Conservation (phyloP, 164 flowering plant species). For the Protea cynaroides region DNA sequence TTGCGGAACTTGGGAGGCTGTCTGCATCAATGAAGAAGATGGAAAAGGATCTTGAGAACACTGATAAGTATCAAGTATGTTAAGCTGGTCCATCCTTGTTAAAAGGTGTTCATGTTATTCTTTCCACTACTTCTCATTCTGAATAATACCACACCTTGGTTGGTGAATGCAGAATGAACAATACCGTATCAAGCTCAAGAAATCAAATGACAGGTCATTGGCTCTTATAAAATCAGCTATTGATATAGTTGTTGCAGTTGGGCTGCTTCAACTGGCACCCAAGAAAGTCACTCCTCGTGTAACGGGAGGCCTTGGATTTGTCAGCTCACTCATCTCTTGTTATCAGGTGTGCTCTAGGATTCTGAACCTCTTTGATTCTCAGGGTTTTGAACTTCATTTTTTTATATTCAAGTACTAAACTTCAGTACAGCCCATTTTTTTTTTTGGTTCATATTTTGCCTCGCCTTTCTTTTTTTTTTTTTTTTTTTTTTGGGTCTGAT, state of each 20-base stretch:
- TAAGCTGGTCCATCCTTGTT: not conserved
- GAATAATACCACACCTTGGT: not conserved
- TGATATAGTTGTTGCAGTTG: conserved; percentile 87
- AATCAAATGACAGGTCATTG: conserved; percentile 77
- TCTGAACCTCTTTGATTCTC: not conserved
- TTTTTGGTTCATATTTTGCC: not conserved
- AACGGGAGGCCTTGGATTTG: conserved; percentile 88
- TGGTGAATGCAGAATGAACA: conserved; percentile 61
- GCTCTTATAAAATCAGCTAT: conserved; percentile 68
- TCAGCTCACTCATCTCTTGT: conserved; percentile 85
- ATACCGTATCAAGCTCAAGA: conserved; percentile 54
- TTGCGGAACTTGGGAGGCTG: conserved; percentile 91
- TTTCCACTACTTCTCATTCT: not conserved
- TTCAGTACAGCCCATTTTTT: not conserved
- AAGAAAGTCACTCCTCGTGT: conserved; percentile 92
- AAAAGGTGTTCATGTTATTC: not conserved
- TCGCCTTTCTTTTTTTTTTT: not conserved
- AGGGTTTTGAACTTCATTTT: not conserved
- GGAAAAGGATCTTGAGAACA: conserved; percentile 62
- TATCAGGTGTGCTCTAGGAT: conserved; percentile 77
- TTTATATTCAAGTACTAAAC: not conserved
- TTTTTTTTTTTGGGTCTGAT: conserved; percentile 1
- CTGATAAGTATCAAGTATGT: conserved; percentile 55
- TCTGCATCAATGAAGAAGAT: conserved; percentile 79
- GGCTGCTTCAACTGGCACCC: conserved; percentile 93